A percentile compares a stretch with the other conserved stretches of the same genome.
Evolutionary conservation across 257 asterid genomes (phyloP).

Genomic region (Gardenia jasminoides): DNA sequence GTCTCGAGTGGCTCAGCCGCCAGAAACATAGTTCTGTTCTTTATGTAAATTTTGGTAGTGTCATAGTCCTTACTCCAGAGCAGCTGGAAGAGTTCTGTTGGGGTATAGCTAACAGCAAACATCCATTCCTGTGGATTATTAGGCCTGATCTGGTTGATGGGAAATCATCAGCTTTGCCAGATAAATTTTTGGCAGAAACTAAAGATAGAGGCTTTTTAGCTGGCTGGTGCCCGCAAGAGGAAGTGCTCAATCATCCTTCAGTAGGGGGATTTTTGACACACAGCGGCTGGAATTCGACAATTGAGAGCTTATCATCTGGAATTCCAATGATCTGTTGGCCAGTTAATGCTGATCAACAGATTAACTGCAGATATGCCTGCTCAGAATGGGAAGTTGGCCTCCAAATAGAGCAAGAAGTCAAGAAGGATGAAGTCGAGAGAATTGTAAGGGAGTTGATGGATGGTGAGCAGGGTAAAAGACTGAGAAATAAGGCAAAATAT

Average conservation of each 20-base stretch:
- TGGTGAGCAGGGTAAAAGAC: slow-evolving; percentile 14
- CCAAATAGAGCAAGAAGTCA: slow-evolving; percentile 21
- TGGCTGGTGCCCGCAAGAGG: slow-evolving; percentile 17
- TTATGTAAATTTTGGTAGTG: background rate
- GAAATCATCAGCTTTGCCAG: background rate
- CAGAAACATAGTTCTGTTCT: background rate
- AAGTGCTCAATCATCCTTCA: slow-evolving; percentile 13
- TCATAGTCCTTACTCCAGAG: background rate
- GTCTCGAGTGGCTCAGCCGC: background rate
- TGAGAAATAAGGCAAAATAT: slow-evolving; percentile 12
- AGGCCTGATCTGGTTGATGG: slow-evolving; percentile 17
- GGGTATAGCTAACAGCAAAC: slow-evolving; percentile 2
- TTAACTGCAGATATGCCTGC: slow-evolving; percentile 12
- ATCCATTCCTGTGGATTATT: slow-evolving; percentile 16
- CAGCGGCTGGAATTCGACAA: slow-evolving; percentile 21
- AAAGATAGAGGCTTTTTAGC: slow-evolving; percentile 1
- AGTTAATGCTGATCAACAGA: slow-evolving; percentile 13
- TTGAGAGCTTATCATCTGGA: slow-evolving; percentile 11
- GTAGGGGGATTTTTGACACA: slow-evolving; percentile 18
- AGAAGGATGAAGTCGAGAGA: slow-evolving; percentile 10
- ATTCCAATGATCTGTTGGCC: slow-evolving; percentile 25
- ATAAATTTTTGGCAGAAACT: background rate
- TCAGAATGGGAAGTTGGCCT: slow-evolving; percentile 15
- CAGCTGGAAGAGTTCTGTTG: background rate
- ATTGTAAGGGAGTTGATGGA: slow-evolving; percentile 16